Conservation (phyloP, 768 basidiomycete species). For the Rhizopogon vulgaris region DNA sequence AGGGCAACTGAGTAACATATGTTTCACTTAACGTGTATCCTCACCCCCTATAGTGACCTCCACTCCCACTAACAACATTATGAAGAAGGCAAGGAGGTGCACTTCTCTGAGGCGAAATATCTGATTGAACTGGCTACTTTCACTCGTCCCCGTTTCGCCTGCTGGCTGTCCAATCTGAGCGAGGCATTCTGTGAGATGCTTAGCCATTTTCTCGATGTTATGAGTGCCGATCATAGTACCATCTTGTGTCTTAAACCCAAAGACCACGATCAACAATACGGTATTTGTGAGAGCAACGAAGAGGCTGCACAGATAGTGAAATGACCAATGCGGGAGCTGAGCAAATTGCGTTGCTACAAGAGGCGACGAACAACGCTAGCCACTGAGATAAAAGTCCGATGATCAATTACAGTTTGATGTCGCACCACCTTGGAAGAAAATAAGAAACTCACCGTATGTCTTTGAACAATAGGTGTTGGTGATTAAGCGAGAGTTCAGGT, state of each 20-base stretch:
- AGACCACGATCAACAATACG: slow-evolving; percentile 44
- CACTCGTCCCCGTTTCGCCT: slow-evolving; percentile 14
- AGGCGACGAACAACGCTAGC: slow-evolving; percentile 47
- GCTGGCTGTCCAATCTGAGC: slow-evolving; percentile 27
- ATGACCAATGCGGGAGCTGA: slow-evolving; percentile 29
- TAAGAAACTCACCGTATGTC: background rate
- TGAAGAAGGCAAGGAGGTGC: slow-evolving; percentile 39
- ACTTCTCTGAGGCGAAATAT: slow-evolving; percentile 37
- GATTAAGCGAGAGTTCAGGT: background rate
- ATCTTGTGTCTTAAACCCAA: slow-evolving; percentile 63
- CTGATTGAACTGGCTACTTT: slow-evolving; percentile 39
- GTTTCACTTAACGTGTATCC: background rate
- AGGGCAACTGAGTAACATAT: background rate
- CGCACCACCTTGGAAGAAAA: background rate
- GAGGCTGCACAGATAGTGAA: slow-evolving; percentile 46
- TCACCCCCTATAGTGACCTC: slow-evolving; percentile 47
- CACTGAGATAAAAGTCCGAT: slow-evolving; percentile 15
- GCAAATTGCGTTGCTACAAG: slow-evolving; percentile 52
- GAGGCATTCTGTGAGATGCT: slow-evolving; percentile 27
- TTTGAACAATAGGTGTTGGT: background rate
- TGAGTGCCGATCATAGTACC: slow-evolving; percentile 33
- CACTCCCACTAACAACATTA: slow-evolving; percentile 42
- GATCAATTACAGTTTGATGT: background rate
- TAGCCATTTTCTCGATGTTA: background rate
- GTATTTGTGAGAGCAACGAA: slow-evolving; percentile 58